Evolutionary conservation across 2,329 filamentous ascomycete species (phyloP), one percentile per base, ranked within the genome.

Genomic region (Cladophialophora exuberans): DNA sequence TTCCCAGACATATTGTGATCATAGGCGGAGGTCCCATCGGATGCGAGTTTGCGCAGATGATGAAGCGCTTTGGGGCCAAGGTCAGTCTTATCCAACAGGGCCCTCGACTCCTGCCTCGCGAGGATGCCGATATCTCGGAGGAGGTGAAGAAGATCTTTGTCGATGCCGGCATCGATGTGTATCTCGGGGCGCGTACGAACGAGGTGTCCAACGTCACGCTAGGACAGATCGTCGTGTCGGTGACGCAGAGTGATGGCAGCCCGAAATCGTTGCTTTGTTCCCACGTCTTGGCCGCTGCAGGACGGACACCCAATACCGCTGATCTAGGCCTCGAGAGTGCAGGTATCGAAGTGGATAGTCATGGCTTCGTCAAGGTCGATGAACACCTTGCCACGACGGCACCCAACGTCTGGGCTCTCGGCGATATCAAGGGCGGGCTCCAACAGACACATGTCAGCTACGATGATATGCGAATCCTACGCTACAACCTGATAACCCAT

Each of bases 371-470:
- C 51, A 57, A 67, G 6, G 72, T 75, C 15, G 72, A 77, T 47
- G 66, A 75, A 6, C 70, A 68, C 52, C 76, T 82, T 3, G 67
- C 73, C 42, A 82, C 79, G 1, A 70, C 67, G 17, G 70, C 69
- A 0, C 57, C 68, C 1, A 70, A 68, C 36, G 67, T 82, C 17
- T 82, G 76, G 60, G 79, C 75, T 1, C 62, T 82, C 1, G 80
- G 80, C 28, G 79, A 83, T 59, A 74, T 77, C 44, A 78, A 81
- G 51, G 78, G 79, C 39, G 73, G 74, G 0, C 76, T 79, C 5
- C 77, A 77, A 11, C 82, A 83, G 64, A 82, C 80, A 1, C 80
- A 83, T 66, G 74, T 83, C 59, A 79, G 77, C 3, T 82, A 81
- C 67, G 79, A 83, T 65, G 79, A 82, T 67, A 81, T 75, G 64